Percentiles rank a stretch among this genome's conserved stretches.
phyloP scores from a whole-genome alignment of 495 filamentous ascomycete genomes.

The Penicillium paxilli region DNA sequence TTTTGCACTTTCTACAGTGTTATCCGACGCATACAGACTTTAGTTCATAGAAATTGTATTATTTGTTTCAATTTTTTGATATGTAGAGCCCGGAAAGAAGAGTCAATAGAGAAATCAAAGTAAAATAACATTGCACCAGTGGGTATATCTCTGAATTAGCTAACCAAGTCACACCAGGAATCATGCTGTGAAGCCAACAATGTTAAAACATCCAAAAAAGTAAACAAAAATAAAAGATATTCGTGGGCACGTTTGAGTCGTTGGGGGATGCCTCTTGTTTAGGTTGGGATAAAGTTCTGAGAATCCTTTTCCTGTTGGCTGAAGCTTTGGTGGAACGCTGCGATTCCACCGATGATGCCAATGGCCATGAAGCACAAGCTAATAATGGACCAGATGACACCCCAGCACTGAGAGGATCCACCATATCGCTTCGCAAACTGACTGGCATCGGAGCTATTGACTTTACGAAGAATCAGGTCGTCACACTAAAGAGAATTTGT shows the following conservation, averaged over 20 bases:
- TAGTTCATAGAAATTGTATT: too few relatives aligned
- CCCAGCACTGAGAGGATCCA: slow-evolving; percentile 80
- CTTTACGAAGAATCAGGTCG: slow-evolving; percentile 79
- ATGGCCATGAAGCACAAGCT: slow-evolving; percentile 67
- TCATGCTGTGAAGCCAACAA: background rate
- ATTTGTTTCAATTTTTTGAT: too few relatives aligned
- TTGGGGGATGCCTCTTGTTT: background rate
- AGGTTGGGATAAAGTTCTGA: slow-evolving; percentile 62
- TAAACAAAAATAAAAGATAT: background rate
- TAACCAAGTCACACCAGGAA: background rate
- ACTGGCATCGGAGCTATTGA: slow-evolving; percentile 78
- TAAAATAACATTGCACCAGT: background rate
- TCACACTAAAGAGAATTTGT: slow-evolving; percentile 53
- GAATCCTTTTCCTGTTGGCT: slow-evolving; percentile 68
- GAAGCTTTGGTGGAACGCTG: slow-evolving; percentile 70
- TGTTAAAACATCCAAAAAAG: background rate
- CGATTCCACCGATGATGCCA: slow-evolving; percentile 71
- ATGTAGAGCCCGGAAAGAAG: too few relatives aligned
- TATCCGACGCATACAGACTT: too few relatives aligned
- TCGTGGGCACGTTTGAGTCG: background rate
- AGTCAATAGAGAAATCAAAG: background rate
- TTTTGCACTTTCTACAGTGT: too few relatives aligned
- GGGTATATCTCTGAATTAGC: background rate
- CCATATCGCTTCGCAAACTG: slow-evolving; percentile 77
- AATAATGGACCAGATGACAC: slow-evolving; percentile 73